Evolutionary conservation across 139 green algal species (phyloP).

Genomic region (Mychonastes homosphaera): DNA sequence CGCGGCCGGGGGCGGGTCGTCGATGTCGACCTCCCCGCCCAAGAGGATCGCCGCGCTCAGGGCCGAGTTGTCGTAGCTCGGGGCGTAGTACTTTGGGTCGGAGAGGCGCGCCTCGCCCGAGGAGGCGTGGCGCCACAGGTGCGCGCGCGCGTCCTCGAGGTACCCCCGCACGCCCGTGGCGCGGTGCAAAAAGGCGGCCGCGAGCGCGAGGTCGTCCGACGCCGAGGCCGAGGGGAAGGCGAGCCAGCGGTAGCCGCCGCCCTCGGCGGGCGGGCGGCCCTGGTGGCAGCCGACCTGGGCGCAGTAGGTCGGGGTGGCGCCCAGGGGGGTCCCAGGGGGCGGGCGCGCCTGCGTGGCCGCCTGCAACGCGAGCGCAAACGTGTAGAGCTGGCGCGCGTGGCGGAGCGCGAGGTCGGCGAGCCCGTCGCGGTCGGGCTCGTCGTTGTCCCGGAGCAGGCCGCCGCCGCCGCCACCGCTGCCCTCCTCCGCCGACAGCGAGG

Average conservation of each 20-base stretch:
- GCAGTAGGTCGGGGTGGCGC: conserved; percentile 1
- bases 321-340: conserved; percentile 4
- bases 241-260: background rate
- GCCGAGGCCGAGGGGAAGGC: conserved; percentile 3
- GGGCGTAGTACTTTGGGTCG: conserved; percentile 2
- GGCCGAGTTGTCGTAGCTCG: conserved; percentile 14
- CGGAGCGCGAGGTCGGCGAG: conserved; percentile 5
- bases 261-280: background rate
- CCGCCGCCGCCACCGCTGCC: too few relatives aligned
- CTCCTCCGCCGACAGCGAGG: too few relatives aligned
- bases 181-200: conserved; percentile 32
- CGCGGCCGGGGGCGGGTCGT: background rate
- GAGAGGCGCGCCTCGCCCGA: background rate
- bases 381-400: conserved; percentile 17
- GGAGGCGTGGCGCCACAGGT: conserved; percentile 4
- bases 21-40: background rate
- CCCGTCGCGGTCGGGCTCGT: conserved; percentile 6
- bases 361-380: conserved; percentile 7
- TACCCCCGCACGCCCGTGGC: conserved; percentile 25
- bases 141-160: background rate
- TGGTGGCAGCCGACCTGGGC: background rate
- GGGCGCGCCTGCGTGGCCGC: background rate
- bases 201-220: conserved; percentile 35
- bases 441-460: too few relatives aligned
- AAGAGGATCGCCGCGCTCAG: background rate